Evolutionary conservation across 768 basidiomycete species (phyloP), one percentile per base, ranked within the genome.

Genomic region (Kwoniella heveanensis): DNA sequence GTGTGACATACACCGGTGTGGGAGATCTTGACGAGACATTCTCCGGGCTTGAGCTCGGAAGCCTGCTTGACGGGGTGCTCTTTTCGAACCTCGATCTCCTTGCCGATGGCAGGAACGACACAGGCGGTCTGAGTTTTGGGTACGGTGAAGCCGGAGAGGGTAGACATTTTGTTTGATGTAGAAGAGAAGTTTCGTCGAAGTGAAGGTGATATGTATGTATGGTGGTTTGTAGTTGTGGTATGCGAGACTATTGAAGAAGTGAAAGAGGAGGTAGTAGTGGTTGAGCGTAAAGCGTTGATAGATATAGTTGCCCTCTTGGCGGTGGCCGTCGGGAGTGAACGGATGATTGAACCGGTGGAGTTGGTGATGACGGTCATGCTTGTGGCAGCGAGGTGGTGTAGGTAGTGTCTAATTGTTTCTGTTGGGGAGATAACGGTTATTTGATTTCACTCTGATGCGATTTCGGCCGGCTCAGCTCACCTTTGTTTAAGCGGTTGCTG

Each of bases 1-100:
- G 71, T 71, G 74, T 91, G 90, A 80, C 91, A 92, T n/a, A 91
- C 90, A 60, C 90, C 90, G 6, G 88, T 87, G 81, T 85, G 88
- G 36, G 84, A 83, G 73, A 92, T 83, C 79, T 89, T 88, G 78
- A 92, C 82, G 67, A 91, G 86, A 48, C 62, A 67, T 53, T 67
- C 67, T 44, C 69, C 61, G 26, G 64, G 52, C 17, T 44, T 21
- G 50, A 64, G 57, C n/a, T 64, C 63, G 15, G 37, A 44, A 22
- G 63, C 63, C 26, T 59, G 63, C 44, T 64, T 64, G 50, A 64
- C 63, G 2, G 63, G 63, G 46, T 64, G 57, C n/a, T 53, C 17
- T 10, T 22, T 44, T 44, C 44, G 15, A 30, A 64, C 47, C 19
- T 58, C 57, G 22, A 64, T 30, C 19, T 51, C 50, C 19, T 50